Percentiles rank a stretch among this genome's conserved stretches.
Conservation (phyloP, 768 basidiomycete species). For the Suillus occidentalis region DNA sequence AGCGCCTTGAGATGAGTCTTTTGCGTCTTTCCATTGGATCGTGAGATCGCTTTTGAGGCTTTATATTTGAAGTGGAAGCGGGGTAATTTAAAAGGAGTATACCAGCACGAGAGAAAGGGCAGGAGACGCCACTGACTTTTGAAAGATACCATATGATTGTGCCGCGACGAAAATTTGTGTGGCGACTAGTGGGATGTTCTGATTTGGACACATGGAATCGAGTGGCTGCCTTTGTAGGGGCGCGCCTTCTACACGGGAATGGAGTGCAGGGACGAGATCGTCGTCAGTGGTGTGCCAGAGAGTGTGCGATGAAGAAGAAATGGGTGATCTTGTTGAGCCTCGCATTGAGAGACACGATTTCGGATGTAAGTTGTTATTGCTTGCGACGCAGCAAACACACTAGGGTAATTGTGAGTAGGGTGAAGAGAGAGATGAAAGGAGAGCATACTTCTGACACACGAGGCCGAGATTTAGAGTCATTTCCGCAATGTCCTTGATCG, state of each 20-base stretch:
- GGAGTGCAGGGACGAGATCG: no score
- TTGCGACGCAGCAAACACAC: no score
- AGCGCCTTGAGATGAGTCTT: constrained; percentile 22
- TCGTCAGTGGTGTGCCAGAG: constrained; percentile 53
- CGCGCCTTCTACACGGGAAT: constrained; percentile 56
- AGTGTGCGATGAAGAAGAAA: constrained; percentile 71
- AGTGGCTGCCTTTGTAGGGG: constrained; percentile 36
- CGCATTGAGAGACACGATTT: constrained; percentile 54
- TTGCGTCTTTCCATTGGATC: constrained; percentile 39
- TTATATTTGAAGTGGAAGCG: constrained; percentile 42
- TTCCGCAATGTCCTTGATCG: constrained; percentile 82
- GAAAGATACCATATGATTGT: constrained; percentile 83
- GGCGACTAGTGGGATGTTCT: constrained; percentile 22
- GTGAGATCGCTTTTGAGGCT: constrained; percentile 29
- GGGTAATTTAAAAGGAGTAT: constrained; percentile 65
- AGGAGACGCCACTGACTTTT: constrained; percentile 70
- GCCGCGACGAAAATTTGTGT: constrained; percentile 75
- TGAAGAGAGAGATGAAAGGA: no score
- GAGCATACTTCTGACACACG: constrained; percentile 72
- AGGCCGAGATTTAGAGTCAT: constrained; percentile 64
- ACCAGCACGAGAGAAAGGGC: constrained; percentile 74
- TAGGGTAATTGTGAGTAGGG: no score
- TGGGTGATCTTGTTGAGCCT: constrained; percentile 68
- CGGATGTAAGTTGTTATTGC: no score
- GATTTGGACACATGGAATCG: constrained; percentile 12